Evolutionary conservation across 2,329 filamentous ascomycete genomes (phyloP), one percentile per base, ranked within the genome.

Genomic region (Bipolaris victoriae): DNA sequence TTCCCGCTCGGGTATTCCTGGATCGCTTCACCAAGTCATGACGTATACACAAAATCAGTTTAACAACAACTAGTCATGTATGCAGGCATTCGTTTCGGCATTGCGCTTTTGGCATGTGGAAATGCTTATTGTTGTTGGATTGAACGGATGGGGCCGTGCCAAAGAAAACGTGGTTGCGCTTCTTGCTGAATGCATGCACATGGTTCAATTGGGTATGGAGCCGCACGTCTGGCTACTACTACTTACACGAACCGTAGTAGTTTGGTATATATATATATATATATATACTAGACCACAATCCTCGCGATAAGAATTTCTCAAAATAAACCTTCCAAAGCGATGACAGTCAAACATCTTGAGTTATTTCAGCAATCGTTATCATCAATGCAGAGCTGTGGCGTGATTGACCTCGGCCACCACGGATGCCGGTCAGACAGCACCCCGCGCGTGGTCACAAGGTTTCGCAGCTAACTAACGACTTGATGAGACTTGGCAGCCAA

Each of bases 1-100:
- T 18, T 16, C 20, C 20, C 33, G 53, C 48, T 53, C 44, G 55
- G 55, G 26, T 57, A 43, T 55, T 47, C 35, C 29, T 55, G 51
- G 26, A 51, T 52, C 43, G 33, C 16, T 55, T 40, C 52, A 51
- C 54, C 47, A 49, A 58, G 60, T 64, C 60, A 61, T 64, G 62
- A 64, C 62, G 62, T 64, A 49, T 52, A 57, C 40, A 52, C 50
- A 48, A 57, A 57, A 57, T 53, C 44, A 49, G 39, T 22, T 24
- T 29, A 29, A 31, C 29, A 31, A 44, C 22, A 44, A 43, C 55
- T 57, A 57, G 45, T 44, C 49, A 41, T 31, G 16, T 41, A 22
- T 50, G 18, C 22, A 18, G 22, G 18, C 20, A 9, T 43, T 43
- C 22, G 13, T 31, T 33, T 33, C 50, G 43, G 49, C 44, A 43